phyloP scores from a whole-genome alignment of 371 early-diverging fungal genomes.

The Syncephalastrum racemosum region DNA sequence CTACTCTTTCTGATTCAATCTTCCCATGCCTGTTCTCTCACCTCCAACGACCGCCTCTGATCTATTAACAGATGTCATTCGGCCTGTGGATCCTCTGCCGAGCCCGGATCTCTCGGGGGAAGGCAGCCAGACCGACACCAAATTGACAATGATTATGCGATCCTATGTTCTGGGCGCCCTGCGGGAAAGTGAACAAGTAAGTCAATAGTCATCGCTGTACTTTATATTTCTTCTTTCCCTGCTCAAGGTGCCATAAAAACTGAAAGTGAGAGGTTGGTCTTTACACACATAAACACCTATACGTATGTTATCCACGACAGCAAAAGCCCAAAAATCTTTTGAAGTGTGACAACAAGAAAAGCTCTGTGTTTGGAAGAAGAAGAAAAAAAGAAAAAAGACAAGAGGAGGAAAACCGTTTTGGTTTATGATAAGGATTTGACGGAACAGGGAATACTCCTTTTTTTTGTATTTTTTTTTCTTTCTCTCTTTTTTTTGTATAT shows the following conservation, averaged over 20 bases:
- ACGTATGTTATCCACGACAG: background rate
- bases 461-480: conserved; percentile 13
- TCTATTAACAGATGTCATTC: background rate
- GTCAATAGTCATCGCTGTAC: conserved; percentile 15
- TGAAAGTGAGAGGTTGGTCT: background rate
- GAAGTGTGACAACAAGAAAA: conserved; percentile 2
- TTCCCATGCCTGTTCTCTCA: conserved; percentile 6
- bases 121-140: conserved; percentile 9
- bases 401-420: conserved; percentile 4
- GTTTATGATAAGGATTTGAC: conserved; percentile 25
- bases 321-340: background rate
- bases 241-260: conserved; percentile 6
- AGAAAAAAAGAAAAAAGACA: conserved; percentile 4
- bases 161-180: conserved; percentile 43
- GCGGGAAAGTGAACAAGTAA: conserved; percentile 50
- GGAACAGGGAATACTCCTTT: conserved; percentile 18
- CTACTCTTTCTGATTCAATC: too few species aligned
- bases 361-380: conserved; percentile 2
- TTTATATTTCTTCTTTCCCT: conserved; percentile 7
- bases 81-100: background rate
- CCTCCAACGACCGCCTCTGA: background rate
- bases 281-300: conserved; percentile 1
- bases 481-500: conserved; percentile 13
- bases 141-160: conserved; percentile 47
- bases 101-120: background rate